phyloP scores from a whole-genome alignment of 2,329 filamentous ascomycete species.

The Fusarium sp. region DNA sequence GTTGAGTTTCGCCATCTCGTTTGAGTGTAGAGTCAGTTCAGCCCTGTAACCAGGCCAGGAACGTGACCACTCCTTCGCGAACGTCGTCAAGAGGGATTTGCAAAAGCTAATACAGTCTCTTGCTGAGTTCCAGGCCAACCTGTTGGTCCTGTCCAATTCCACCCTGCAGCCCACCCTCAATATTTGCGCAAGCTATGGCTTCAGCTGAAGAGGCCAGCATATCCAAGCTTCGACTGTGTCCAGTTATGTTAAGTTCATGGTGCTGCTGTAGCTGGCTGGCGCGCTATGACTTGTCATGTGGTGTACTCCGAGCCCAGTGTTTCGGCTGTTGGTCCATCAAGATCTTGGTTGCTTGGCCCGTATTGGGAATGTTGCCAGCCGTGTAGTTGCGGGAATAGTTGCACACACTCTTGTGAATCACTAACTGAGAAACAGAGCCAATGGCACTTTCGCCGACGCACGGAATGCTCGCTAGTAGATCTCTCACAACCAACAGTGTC shows the following conservation, averaged over 20 bases:
- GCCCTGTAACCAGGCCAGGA: neutral
- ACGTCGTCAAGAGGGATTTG: neutral
- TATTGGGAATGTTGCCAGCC: neutral
- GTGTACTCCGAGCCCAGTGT: neutral
- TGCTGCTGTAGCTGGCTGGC: neutral
- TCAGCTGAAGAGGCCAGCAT: neutral
- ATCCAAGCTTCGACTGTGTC: neutral
- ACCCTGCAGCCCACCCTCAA: neutral
- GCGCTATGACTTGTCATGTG: neutral
- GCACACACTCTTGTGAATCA: neutral
- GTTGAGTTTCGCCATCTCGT: neutral
- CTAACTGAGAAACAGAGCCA: neutral
- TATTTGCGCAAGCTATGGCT: neutral
- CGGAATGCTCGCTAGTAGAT: slow-evolving; percentile 21
- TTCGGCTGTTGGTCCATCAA: slow-evolving; percentile 21
- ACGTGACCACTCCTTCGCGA: neutral
- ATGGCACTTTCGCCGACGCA: neutral
- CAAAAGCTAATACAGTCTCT: neutral
- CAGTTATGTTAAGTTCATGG: neutral
- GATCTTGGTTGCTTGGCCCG: slow-evolving; percentile 9
- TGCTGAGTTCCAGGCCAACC: neutral
- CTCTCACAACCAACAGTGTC: slow-evolving; percentile 16
- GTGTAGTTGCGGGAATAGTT: neutral
- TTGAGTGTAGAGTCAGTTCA: neutral
- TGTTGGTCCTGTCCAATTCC: neutral